Conservation (phyloP, 352 stramenopile species). For the Globisporangium acanthophoron region DNA sequence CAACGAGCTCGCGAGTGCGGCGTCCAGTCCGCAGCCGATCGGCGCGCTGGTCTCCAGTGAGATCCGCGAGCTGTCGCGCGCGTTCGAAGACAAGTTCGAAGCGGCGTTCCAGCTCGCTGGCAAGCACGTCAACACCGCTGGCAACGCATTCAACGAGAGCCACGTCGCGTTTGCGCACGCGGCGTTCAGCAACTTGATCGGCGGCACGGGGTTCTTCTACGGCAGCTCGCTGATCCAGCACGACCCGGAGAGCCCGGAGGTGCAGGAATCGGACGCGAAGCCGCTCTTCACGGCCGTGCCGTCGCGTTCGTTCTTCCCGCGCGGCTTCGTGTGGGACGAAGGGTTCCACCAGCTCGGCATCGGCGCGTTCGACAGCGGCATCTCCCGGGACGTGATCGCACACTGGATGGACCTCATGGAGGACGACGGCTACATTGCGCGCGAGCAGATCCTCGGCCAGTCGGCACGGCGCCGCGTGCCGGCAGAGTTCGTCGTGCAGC, state of each 20-base stretch:
- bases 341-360: constrained; percentile 92
- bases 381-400: constrained; percentile 75
- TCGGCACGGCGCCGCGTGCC: constrained; percentile 74
- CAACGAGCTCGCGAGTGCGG: constrained; percentile 28
- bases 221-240: constrained; percentile 74
- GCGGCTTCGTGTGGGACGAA: constrained; percentile 94
- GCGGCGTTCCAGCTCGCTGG: constrained; percentile 38
- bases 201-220: constrained; percentile 89
- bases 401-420: constrained; percentile 90
- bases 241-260: constrained; percentile 27
- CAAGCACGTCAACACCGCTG: constrained; percentile 16
- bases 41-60: constrained; percentile 11
- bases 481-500: constrained; percentile 87
- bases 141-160: constrained; percentile 33
- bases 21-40: not conserved
- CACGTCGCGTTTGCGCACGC: constrained; percentile 74
- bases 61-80: constrained; percentile 2
- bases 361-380: constrained; percentile 56
- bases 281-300: constrained; percentile 87
- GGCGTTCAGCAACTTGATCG: constrained; percentile 88
- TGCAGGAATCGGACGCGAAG: constrained; percentile 36
- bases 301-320: constrained; percentile 92
- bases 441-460: constrained; percentile 87
- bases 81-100: constrained; percentile 61
- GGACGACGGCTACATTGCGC: constrained; percentile 87